Conservation (phyloP, 2,329 filamentous ascomycete species). For the Fusarium paranaense region DNA sequence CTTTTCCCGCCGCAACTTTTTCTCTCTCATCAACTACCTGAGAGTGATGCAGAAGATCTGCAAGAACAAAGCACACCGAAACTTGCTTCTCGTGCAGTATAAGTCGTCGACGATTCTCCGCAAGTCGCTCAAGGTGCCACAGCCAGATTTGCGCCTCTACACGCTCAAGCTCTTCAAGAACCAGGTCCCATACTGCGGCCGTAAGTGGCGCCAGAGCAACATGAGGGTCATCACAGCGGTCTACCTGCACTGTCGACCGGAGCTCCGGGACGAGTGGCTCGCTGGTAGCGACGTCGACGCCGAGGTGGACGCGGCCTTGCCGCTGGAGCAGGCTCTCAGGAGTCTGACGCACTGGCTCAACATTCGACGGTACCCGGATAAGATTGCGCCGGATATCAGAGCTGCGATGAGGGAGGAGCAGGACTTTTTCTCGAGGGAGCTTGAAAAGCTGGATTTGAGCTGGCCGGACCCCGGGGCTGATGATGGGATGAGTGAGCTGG, state of each 20-base stretch:
- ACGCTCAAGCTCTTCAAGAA: slow-evolving; percentile 99
- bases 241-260: slow-evolving; percentile 92
- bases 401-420: slow-evolving; percentile 76
- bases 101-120: slow-evolving; percentile 93
- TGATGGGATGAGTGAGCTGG: slow-evolving; percentile 49
- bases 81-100: slow-evolving; percentile 93
- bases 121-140: slow-evolving; percentile 90
- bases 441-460: slow-evolving; percentile 75
- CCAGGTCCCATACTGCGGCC: slow-evolving; percentile 96
- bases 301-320: slow-evolving; percentile 92
- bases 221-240: slow-evolving; percentile 99
- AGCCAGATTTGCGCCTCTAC: slow-evolving; percentile 88
- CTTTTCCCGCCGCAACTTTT: slow-evolving; percentile 95
- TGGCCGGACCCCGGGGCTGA: slow-evolving; percentile 58
- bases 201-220: slow-evolving; percentile 97
- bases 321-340: slow-evolving; percentile 89
- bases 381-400: slow-evolving; percentile 72
- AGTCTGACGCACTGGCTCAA: slow-evolving; percentile 97
- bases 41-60: slow-evolving; percentile 98
- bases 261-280: slow-evolving; percentile 95
- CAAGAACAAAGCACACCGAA: slow-evolving; percentile 94
- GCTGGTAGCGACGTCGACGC: slow-evolving; percentile 91
- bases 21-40: slow-evolving; percentile 93
- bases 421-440: slow-evolving; percentile 82
- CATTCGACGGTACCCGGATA: slow-evolving; percentile 81